Evolutionary conservation across 225 moss, liverwort and hornwort genomes (phyloP), one percentile per base, ranked within the genome.

Genomic region (Polytrichum formosum): DNA sequence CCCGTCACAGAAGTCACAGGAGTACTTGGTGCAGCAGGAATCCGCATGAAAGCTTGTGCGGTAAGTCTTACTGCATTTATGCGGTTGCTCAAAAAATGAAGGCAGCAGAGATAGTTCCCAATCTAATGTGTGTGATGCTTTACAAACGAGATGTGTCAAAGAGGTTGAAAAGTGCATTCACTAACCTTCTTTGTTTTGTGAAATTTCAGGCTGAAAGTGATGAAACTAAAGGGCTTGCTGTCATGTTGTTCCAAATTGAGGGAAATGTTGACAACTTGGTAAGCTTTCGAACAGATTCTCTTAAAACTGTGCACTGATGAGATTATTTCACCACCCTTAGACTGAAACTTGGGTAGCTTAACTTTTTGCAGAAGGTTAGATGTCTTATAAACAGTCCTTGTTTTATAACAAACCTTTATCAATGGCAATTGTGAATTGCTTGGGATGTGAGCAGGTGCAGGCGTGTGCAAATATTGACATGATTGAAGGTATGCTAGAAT

Each of bases 171-270:
- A 26, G 21, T 37, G 6, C 21, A 31, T 18, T 13, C 18, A 33
- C 61, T 72, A 54, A 35, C 55, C 26, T 55, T 77, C 33, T 5
- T 9, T 35, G 9, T 35, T 72, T 55, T 72, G 68, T 20, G 67
- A 27, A 71, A 73, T 4, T 82, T 70, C 86, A 98, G 97, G 94
- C 97, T 64, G 97, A 98, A 83, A 98, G 91, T 66, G 94, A 98
- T 65, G 86, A 74, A 65, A 81, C 73, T 26, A 88, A 85, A 75
- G 97, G 88, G 21, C 85, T 98, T 72, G 97, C 94, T 73, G 92
- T 94, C 30, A 98, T 98, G 94, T 87, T 98, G 55, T 98, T 98
- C 66, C 91, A 94, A 33, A 78, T 98, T 27, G 92, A 98, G 80
- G 86, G 88, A 27, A 87, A 73, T 78, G 68, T 83, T 67, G 92